Conservation (phyloP, 2,329 filamentous ascomycete genomes). For the Hymenotorrendiella dingleyae region DNA sequence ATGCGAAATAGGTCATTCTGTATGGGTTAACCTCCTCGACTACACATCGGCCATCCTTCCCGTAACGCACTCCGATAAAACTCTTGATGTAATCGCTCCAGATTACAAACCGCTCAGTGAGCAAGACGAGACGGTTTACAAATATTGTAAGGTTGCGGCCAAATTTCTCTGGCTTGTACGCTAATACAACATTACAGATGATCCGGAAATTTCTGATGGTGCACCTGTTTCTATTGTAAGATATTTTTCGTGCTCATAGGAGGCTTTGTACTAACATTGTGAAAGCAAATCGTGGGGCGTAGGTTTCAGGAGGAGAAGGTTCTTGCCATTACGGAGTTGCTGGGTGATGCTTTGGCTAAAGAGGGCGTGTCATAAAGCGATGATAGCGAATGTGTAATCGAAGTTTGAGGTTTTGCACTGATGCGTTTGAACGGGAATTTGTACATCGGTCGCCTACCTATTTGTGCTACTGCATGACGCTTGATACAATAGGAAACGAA, state of each 20-base stretch:
- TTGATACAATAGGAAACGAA: no score
- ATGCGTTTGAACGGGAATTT: no score
- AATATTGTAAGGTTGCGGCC: slow-evolving; percentile 41
- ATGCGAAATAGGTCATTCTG: slow-evolving; percentile 13
- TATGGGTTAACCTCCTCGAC: slow-evolving; percentile 45
- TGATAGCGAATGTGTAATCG: no score
- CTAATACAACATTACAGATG: slow-evolving; percentile 43
- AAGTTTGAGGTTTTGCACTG: no score
- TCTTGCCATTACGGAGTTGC: slow-evolving; percentile 32
- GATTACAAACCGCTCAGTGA: slow-evolving; percentile 37
- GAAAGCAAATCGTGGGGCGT: slow-evolving; percentile 46
- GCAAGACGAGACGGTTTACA: slow-evolving; percentile 38
- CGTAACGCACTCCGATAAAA: slow-evolving; percentile 39
- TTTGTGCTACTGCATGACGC: no score
- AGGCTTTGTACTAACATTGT: no score
- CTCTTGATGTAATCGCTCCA: slow-evolving; percentile 33
- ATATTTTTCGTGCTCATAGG: no score
- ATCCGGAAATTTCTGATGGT: slow-evolving; percentile 35
- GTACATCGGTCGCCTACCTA: no score
- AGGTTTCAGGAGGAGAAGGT: slow-evolving; percentile 51
- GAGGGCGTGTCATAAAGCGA: slow-evolving; percentile 14
- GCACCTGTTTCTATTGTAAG: slow-evolving; percentile 46
- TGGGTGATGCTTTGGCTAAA: slow-evolving; percentile 22
- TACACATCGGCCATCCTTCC: slow-evolving; percentile 54
- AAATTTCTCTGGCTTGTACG: slow-evolving; percentile 37